Evolutionary conservation across 2,329 filamentous ascomycete species (phyloP).

Genomic region (Colletotrichum endophyticum): DNA sequence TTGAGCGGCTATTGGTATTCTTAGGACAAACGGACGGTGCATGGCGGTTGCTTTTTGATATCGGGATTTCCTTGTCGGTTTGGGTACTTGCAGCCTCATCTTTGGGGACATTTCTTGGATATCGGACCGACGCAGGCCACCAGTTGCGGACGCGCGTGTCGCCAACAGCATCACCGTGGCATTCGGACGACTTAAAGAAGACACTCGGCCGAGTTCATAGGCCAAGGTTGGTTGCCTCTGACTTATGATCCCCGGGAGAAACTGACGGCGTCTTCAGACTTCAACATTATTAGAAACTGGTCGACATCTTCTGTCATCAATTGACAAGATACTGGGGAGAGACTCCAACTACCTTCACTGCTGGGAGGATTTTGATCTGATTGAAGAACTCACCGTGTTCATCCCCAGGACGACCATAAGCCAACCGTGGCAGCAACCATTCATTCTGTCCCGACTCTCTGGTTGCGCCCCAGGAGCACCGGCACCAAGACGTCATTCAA

Average conservation of each 20-base stretch:
- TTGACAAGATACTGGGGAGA: neutral
- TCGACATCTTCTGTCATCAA: neutral
- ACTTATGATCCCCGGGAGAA: neutral
- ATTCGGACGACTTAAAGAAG: neutral
- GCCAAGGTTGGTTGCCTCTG: neutral
- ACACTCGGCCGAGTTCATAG: neutral
- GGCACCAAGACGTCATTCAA: neutral
- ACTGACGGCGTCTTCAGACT: neutral
- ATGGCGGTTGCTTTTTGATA: constrained; percentile 16
- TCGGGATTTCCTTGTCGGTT: constrained; percentile 8
- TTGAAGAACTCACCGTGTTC: neutral
- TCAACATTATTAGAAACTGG: neutral
- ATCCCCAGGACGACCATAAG: neutral
- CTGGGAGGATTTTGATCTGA: neutral
- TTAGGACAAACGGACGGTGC: constrained; percentile 19
- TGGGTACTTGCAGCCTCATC: constrained; percentile 17
- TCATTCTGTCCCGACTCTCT: neutral
- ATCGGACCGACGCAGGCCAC: neutral
- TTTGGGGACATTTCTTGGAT: neutral
- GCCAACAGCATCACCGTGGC: neutral
- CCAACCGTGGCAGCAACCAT: neutral
- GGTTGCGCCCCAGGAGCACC: neutral
- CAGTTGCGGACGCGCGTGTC: neutral
- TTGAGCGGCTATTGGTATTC: constrained; percentile 11
- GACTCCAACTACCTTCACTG: neutral